Conservation (phyloP, 2,329 filamentous ascomycete species). For the Sordariomycetes sp. region DNA sequence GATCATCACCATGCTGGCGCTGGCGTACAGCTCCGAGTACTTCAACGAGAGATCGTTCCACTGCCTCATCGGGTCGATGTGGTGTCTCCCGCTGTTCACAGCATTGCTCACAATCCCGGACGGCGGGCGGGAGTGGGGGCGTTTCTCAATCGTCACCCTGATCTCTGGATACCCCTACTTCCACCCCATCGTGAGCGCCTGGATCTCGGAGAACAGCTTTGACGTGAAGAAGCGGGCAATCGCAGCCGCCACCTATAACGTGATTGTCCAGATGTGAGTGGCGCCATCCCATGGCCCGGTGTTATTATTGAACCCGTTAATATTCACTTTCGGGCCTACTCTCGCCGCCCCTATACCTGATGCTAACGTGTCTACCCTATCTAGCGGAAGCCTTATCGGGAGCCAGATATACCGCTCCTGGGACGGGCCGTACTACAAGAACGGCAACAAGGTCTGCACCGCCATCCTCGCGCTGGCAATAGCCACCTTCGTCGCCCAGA, state of each 20-base stretch:
- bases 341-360: too few species aligned
- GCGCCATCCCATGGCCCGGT: background rate
- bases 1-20: conserved; percentile 42
- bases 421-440: conserved; percentile 45
- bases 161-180: conserved; percentile 47
- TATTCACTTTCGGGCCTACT: too few species aligned
- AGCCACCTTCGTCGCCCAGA: conserved; percentile 36
- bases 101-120: conserved; percentile 25
- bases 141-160: conserved; percentile 39
- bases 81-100: conserved; percentile 39
- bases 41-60: conserved; percentile 44
- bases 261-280: conserved; percentile 29
- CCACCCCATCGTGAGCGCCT: conserved; percentile 41
- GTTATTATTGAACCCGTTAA: background rate
- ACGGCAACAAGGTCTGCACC: conserved; percentile 46
- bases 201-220: conserved; percentile 37
- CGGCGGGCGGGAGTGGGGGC: conserved; percentile 33
- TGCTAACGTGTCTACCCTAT: background rate
- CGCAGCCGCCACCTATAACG: conserved; percentile 35
- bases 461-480: conserved; percentile 37
- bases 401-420: conserved; percentile 37
- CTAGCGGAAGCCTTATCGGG: conserved; percentile 26
- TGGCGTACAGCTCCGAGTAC: conserved; percentile 42
- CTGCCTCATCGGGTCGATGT: conserved; percentile 39
- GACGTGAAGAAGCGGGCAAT: conserved; percentile 38